These are phyloP conservation scores for Cytospora schulzeri DNA, from an alignment of 2,329 filamentous ascomycete genomes.

Conservation along the genomic window DNA sequence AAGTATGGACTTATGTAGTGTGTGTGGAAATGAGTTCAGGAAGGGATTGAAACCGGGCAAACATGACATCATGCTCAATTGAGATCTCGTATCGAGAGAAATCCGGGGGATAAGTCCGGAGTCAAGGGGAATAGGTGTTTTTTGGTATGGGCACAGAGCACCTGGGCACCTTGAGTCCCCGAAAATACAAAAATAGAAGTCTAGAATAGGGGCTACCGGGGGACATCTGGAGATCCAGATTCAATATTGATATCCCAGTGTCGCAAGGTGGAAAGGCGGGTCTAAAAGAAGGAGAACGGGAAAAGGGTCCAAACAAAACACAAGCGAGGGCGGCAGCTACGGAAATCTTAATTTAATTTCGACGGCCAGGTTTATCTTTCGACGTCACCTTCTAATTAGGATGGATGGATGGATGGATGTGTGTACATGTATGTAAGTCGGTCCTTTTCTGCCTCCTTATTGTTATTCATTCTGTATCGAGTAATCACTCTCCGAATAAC, in stretches of 20 bases:
- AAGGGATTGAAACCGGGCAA: background rate
- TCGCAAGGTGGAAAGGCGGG: background rate
- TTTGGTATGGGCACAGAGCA: background rate
- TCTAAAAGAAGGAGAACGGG: background rate
- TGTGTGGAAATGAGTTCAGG: background rate
- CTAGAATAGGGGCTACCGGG: no score
- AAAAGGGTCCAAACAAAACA: no score
- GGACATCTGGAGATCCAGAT: no score
- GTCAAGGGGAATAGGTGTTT: background rate
- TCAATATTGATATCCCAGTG: no score
- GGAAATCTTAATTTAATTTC: background rate
- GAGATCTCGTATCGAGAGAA: slow-evolving; percentile 1
- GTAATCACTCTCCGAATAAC: background rate
- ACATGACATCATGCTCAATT: background rate
- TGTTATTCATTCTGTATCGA: no score
- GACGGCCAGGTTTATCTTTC: background rate
- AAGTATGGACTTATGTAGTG: no score
- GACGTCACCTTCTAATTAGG: background rate
- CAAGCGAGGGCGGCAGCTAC: background rate
- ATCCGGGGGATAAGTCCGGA: background rate
- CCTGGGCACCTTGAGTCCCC: no score
- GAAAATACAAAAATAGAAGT: background rate
- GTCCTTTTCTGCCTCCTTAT: background rate
- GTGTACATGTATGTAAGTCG: no score
- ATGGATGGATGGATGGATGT: no score